A percentile compares a stretch with the other conserved stretches of the same genome.
These are phyloP conservation scores for Psilocybe azurescens DNA, from an alignment of 768 basidiomycete species.

Conservation along the genomic window DNA sequence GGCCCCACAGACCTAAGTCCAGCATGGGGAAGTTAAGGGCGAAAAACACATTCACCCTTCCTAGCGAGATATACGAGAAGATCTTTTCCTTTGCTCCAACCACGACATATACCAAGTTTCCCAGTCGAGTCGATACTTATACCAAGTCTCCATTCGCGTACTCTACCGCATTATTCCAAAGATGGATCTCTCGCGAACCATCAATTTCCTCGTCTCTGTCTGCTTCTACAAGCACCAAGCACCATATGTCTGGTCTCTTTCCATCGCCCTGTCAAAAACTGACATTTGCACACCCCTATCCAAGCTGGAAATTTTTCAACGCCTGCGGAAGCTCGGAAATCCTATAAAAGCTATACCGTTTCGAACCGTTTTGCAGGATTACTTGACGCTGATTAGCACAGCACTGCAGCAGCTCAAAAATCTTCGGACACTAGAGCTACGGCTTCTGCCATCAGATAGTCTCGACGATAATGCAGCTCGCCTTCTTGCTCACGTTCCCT, in stretches of 20 bases:
- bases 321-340: conserved; percentile 9
- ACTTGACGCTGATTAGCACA: conserved; percentile 4
- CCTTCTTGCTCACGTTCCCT: conserved; percentile 5
- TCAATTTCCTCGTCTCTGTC: conserved; percentile 7
- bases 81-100: conserved; percentile 1
- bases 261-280: neutral
- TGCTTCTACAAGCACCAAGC: conserved; percentile 10
- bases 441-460: conserved; percentile 1
- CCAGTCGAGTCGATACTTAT: neutral
- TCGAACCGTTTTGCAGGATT: neutral
- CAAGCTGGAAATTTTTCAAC: neutral
- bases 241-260: conserved; percentile 10
- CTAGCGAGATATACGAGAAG: conserved; percentile 8
- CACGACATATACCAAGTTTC: conserved; percentile 1
- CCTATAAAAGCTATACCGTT: neutral
- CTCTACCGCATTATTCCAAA: conserved; percentile 11
- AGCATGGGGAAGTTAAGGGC: neutral
- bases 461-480: neutral
- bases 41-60: neutral
- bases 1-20: too few species aligned
- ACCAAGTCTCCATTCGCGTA: neutral
- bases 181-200: conserved; percentile 3
- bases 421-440: conserved; percentile 7
- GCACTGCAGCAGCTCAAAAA: conserved; percentile 3
- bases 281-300: neutral